Evolutionary conservation across 805 yeast species (phyloP).

Genomic region (Torulaspora microellipsoides): DNA sequence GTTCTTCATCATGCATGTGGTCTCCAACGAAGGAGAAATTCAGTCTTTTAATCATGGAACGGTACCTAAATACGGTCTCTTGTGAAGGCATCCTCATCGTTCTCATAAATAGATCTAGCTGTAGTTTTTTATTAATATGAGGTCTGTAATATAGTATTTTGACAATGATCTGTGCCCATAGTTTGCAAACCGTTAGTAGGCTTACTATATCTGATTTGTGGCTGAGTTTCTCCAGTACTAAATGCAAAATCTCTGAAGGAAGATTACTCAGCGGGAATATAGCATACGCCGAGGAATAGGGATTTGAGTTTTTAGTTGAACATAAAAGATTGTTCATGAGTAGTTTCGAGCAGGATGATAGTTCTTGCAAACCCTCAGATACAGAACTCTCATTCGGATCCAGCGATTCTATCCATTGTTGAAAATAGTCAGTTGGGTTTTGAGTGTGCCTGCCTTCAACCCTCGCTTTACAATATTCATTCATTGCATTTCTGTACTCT

Average conservation of each 20-base stretch:
- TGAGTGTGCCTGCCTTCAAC: slow-evolving; percentile 13
- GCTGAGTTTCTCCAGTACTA: slow-evolving; percentile 60
- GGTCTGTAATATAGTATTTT: slow-evolving; percentile 90
- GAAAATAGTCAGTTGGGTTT: slow-evolving; percentile 27
- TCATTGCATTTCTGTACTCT: slow-evolving; percentile 27
- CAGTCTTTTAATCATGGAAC: slow-evolving; percentile 67
- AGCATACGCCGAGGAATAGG: neutral
- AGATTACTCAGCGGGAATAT: slow-evolving; percentile 33
- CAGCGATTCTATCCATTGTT: slow-evolving; percentile 22
- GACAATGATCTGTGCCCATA: slow-evolving; percentile 73
- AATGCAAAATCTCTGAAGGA: slow-evolving; percentile 55
- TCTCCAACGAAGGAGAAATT: slow-evolving; percentile 73
- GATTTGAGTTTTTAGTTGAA: slow-evolving; percentile 1
- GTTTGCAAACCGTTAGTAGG: slow-evolving; percentile 67
- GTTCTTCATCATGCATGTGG: slow-evolving; percentile 57
- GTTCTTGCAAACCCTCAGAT: slow-evolving; percentile 19
- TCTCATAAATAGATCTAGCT: slow-evolving; percentile 38
- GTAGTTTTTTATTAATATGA: slow-evolving; percentile 54
- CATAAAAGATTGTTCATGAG: slow-evolving; percentile 9
- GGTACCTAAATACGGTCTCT: slow-evolving; percentile 60
- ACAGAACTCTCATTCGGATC: slow-evolving; percentile 22
- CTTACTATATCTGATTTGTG: slow-evolving; percentile 56
- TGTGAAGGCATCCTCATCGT: slow-evolving; percentile 27
- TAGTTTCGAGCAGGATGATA: slow-evolving; percentile 18
- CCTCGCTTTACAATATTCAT: slow-evolving; percentile 19